Conservation (phyloP, 1,139 yeast genomes). For the Yamadazyma songkhlaensis region DNA sequence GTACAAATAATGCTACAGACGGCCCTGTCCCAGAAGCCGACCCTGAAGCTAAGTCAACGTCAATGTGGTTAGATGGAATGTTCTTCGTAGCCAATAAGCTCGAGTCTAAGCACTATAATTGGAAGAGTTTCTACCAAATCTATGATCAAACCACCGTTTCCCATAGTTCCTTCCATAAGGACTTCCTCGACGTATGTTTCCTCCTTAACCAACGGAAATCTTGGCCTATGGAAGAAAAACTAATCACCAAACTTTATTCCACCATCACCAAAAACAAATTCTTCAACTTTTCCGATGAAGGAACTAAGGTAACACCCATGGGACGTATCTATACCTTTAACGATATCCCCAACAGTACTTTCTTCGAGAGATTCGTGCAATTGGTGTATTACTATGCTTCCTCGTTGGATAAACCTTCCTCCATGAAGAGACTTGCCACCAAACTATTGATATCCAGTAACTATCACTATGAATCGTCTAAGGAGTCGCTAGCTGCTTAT, state of each 20-base stretch:
- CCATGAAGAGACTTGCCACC: conserved; percentile 32
- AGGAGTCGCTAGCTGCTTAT: conserved; percentile 29
- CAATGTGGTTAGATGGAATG: conserved; percentile 9
- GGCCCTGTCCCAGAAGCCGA: neutral
- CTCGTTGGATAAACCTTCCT: conserved; percentile 22
- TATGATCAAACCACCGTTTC: conserved; percentile 10
- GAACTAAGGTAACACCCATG: conserved; percentile 22
- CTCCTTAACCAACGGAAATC: conserved; percentile 22
- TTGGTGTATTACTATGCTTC: conserved; percentile 34
- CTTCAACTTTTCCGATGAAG: conserved; percentile 38
- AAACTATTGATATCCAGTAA: conserved; percentile 40
- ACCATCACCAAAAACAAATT: conserved; percentile 33
- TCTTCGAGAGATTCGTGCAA: conserved; percentile 39
- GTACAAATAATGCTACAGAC: no score
- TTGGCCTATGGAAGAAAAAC: conserved; percentile 40
- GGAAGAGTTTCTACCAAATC: conserved; percentile 26
- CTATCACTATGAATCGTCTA: conserved; percentile 25
- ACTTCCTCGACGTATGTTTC: conserved; percentile 31
- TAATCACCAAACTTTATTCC: conserved; percentile 28
- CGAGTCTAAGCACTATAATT: conserved; percentile 12
- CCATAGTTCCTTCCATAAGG: conserved; percentile 17
- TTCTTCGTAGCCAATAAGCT: conserved; percentile 11
- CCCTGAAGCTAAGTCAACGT: neutral
- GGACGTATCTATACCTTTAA: conserved; percentile 24
- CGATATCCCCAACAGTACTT: conserved; percentile 33